Evolutionary conservation across 495 filamentous ascomycete genomes (phyloP).

Genomic region (Extremus antarcticus): DNA sequence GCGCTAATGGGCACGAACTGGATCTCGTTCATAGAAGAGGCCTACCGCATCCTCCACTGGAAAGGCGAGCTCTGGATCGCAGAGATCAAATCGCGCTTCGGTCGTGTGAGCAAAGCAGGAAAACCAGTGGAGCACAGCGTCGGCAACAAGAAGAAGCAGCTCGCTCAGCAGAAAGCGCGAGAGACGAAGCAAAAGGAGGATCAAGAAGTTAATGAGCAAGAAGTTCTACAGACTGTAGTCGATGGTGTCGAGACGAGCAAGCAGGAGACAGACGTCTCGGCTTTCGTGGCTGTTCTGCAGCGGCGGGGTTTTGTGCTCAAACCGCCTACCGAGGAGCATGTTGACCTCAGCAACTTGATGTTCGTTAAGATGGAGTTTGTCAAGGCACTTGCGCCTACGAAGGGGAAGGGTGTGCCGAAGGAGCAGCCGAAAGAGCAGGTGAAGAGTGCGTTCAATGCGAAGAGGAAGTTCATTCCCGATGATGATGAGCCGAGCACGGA

Average conservation of each 20-base stretch:
- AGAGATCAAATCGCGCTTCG: slow-evolving; percentile 89
- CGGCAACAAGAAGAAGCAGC: slow-evolving; percentile 42
- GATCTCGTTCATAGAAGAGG: slow-evolving; percentile 89
- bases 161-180: slow-evolving; percentile 34
- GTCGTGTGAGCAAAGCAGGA: slow-evolving; percentile 46
- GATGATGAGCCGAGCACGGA: slow-evolving; percentile 47
- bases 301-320: slow-evolving; percentile 69
- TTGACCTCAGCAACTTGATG: slow-evolving; percentile 90
- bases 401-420: slow-evolving; percentile 53
- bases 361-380: slow-evolving; percentile 94
- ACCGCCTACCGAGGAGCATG: slow-evolving; percentile 42
- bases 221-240: slow-evolving; percentile 40
- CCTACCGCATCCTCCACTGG: slow-evolving; percentile 79
- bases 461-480: slow-evolving; percentile 34
- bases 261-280: slow-evolving; percentile 72
- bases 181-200: slow-evolving; percentile 41
- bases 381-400: slow-evolving; percentile 57
- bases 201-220: slow-evolving; percentile 28
- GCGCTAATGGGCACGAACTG: slow-evolving; percentile 99
- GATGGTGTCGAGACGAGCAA: slow-evolving; percentile 27
- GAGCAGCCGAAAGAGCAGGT: slow-evolving; percentile 45
- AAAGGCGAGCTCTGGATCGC: slow-evolving; percentile 93
- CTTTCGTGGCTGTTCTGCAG: slow-evolving; percentile 73
- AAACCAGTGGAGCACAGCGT: slow-evolving; percentile 54
- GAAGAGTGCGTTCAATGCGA: slow-evolving; percentile 23